Base-by-base conservation (phyloP, 2,329 filamentous ascomycete species). In the Penicillium expansum region DNA sequence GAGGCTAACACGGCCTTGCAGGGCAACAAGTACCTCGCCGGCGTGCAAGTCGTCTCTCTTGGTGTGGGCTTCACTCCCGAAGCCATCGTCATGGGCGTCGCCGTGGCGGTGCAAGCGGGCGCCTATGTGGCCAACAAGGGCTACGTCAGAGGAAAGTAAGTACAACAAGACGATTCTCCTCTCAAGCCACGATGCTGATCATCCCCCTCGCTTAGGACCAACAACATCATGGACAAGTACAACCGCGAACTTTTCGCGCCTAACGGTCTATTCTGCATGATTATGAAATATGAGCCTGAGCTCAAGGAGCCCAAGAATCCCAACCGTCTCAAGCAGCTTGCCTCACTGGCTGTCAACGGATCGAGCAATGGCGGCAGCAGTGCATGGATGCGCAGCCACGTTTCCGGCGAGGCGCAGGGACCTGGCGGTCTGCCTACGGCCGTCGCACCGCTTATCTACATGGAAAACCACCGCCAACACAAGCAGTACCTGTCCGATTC, bases 31-130 rank as follows among this genome's bases (percentile, higher is more conserved):
- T 73, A 62, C 56, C 59, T 77, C 24, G 61, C 72, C 16, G 63
- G 75, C 44, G 63, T 77, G 39, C 77, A 77, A 53, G 48, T 75
- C 1, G 72, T 73, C 2, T 74, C 74, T 4, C 64, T 68, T 3
- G 73, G 39, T 7, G 39, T 41, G 20, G 4, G 39, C 20, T 24
- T 41, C 20, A 41, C 11, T 70, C 39, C 39, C 20, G 39, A 41
- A 3, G 13, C 16, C 20, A 41, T 41, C 13, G 39, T 41, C 13
- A 41, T 78, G 61, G 73, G 74, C 1, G 72, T 79, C 14, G 75
- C 74, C 5, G 71, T 75, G 4, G 77, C 72, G 0, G 69, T 79
- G 1, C 76, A 79, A 24, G 39, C 39, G 20, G 39, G 39, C 20
- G 39, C 39, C 39, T 41, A 20, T 20, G 20, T 6, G 13, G 39